Base-by-base conservation (phyloP, 2,329 filamentous ascomycete genomes). In the Sporothrix humicola region DNA sequence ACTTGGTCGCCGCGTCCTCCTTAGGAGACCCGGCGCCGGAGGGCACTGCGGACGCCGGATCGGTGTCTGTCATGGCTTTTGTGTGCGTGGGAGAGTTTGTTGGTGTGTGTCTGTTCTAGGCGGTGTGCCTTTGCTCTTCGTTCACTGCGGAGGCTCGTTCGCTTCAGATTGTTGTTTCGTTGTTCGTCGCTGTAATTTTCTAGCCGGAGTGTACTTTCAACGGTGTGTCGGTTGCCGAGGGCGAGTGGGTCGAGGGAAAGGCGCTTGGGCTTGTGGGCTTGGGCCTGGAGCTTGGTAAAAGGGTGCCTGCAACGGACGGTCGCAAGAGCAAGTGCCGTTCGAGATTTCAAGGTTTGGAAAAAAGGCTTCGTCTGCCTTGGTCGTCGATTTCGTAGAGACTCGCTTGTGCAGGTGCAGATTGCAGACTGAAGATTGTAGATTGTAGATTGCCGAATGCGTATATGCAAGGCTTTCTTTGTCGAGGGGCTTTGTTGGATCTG, bases 1-100 rank as follows among this genome's bases (percentile, higher is more conserved):
- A 89, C 74, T 87, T 87, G 56, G 89, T 91, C 78, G 89, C 89
- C 50, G 88, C 87, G 79, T 91, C 89, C 77, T 91, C 89, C 72
- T 83, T 85, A 48, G 77, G 76, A 70, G 75, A 76, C 54, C 70
- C 75, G 56, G 78, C 78, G 73, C 83, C 81, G 75, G 82, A 76
- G 46, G 78, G 78, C 54, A 44, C 70, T 31, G 69, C 69, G 50
- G 75, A 61, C 15, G 72, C 66, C 26, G 72, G 15, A 65, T 73
- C 73, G 5, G 74, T 59, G 72, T 72, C 72, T 56, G 72, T 73
- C 72, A 73, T 75, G 13, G 20, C 23, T 74, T 20, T 20, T 20
- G 46, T 26, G 52, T 7, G 17, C 23, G 26, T 58, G 50, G 13
- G 12, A 12, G 65, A n/a, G 31, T 54, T 10, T 72, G 2, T 13